Evolutionary conservation across 768 basidiomycete genomes (phyloP).

Genomic region (Leccinum arenicola): DNA sequence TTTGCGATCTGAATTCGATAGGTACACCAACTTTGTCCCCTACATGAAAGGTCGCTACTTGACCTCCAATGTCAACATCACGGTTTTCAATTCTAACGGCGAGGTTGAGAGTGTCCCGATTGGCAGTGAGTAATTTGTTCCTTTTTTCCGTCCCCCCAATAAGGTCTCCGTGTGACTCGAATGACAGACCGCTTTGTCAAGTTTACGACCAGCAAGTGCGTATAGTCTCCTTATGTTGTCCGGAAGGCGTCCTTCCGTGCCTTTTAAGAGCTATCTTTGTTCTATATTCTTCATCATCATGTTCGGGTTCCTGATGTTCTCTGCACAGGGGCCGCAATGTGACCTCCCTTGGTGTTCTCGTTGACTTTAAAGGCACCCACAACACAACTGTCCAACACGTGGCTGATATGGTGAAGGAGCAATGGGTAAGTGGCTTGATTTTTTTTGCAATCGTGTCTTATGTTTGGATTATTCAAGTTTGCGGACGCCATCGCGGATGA

Average conservation of each 20-base stretch:
- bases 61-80: slow-evolving; percentile 81
- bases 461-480: slow-evolving; percentile 48
- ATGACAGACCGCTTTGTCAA: slow-evolving; percentile 56
- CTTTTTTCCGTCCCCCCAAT: slow-evolving; percentile 21
- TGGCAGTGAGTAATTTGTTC: slow-evolving; percentile 35
- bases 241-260: no score
- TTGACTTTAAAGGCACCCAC: slow-evolving; percentile 60
- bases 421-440: slow-evolving; percentile 50
- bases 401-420: slow-evolving; percentile 71
- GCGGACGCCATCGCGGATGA: slow-evolving; percentile 71
- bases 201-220: slow-evolving; percentile 72
- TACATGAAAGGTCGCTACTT: slow-evolving; percentile 71
- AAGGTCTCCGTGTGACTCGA: slow-evolving; percentile 29
- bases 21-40: slow-evolving; percentile 64
- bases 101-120: slow-evolving; percentile 39
- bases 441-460: not conserved
- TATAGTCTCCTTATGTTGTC: not conserved
- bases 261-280: not conserved
- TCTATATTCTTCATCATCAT: not conserved
- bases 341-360: slow-evolving; percentile 79
- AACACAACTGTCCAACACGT: slow-evolving; percentile 78
- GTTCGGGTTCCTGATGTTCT: not conserved
- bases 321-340: slow-evolving; percentile 51
- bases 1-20: slow-evolving; percentile 21
- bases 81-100: slow-evolving; percentile 32